Evolutionary conservation across 306 rosid species (phyloP).

Genomic region (Senna siamea): DNA sequence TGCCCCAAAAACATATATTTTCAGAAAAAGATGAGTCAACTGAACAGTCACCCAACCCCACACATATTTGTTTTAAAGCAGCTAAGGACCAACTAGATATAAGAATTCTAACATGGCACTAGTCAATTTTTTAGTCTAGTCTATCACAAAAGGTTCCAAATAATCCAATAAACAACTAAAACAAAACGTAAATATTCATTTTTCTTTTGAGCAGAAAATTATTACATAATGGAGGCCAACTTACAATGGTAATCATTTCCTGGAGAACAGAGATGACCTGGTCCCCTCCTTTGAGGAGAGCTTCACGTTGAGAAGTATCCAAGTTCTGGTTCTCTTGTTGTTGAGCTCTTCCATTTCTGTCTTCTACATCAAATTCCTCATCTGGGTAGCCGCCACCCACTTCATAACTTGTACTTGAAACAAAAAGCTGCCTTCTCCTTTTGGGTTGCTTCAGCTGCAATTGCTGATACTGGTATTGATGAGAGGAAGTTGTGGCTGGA

Average conservation of each 20-base stretch:
- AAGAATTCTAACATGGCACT: neutral
- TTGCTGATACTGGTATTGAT: constrained; percentile 2
- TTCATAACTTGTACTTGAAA: constrained; percentile 54
- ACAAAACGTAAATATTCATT: neutral
- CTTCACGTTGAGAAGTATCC: constrained; percentile 57
- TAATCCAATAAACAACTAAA: neutral
- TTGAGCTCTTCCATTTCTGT: constrained; percentile 23
- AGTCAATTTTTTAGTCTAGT: neutral
- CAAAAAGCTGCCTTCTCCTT: constrained; percentile 15
- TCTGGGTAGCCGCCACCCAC: constrained; percentile 80
- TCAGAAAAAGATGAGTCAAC: no score
- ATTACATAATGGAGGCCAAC: constrained; percentile 17
- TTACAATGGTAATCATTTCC: constrained; percentile 75
- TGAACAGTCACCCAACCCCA: no score
- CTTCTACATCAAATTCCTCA: constrained; percentile 42
- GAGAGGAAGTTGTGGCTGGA: neutral
- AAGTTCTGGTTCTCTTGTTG: constrained; percentile 35
- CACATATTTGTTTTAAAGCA: no score
- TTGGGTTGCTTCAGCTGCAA: constrained; percentile 35
- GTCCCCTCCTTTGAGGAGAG: constrained; percentile 87
- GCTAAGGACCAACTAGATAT: neutral
- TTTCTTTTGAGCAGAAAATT: neutral
- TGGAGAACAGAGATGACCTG: constrained; percentile 89
- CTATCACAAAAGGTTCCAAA: neutral
- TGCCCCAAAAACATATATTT: no score